These are phyloP conservation scores for Sphagnum contortum DNA, from an alignment of 225 moss, liverwort and hornwort genomes.

Conservation along the genomic window DNA sequence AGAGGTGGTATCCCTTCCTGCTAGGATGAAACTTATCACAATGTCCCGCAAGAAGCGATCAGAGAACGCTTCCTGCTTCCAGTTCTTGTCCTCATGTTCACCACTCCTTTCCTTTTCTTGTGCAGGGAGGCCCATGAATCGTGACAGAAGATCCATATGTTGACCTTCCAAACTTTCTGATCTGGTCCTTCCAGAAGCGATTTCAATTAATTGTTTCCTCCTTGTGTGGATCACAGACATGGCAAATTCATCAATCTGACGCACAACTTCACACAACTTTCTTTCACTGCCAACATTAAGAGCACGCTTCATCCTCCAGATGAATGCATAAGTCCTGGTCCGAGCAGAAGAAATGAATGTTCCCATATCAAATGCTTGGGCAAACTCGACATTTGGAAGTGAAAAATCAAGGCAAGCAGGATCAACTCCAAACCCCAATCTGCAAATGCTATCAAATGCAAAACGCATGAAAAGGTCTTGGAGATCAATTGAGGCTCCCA, in stretches of 20 bases:
- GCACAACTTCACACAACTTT: conserved; percentile 11
- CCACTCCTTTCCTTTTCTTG: neutral
- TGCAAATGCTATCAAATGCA: conserved; percentile 35
- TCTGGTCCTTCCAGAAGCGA: conserved; percentile 7
- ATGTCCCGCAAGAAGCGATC: conserved; percentile 34
- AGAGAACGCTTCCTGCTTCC: neutral
- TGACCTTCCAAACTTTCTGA: conserved; percentile 6
- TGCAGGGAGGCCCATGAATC: conserved; percentile 19
- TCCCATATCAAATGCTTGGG: conserved; percentile 21
- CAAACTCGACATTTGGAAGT: conserved; percentile 19
- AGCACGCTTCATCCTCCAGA: conserved; percentile 9
- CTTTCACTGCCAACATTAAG: conserved; percentile 13
- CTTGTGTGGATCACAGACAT: conserved; percentile 11
- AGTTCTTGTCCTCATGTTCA: neutral
- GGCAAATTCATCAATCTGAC: conserved; percentile 15
- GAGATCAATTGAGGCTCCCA: conserved; percentile 8
- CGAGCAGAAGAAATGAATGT: neutral
- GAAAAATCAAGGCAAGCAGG: conserved; percentile 20
- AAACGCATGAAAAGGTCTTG: conserved; percentile 28
- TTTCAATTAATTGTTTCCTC: no score
- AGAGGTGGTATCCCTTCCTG: conserved; percentile 27
- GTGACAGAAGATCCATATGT: conserved; percentile 22
- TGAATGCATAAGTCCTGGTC: neutral
- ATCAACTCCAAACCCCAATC: conserved; percentile 30
- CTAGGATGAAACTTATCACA: conserved; percentile 31